phyloP scores from a whole-genome alignment of 2,329 filamentous ascomycete species.

The Elsinoe batatas region DNA sequence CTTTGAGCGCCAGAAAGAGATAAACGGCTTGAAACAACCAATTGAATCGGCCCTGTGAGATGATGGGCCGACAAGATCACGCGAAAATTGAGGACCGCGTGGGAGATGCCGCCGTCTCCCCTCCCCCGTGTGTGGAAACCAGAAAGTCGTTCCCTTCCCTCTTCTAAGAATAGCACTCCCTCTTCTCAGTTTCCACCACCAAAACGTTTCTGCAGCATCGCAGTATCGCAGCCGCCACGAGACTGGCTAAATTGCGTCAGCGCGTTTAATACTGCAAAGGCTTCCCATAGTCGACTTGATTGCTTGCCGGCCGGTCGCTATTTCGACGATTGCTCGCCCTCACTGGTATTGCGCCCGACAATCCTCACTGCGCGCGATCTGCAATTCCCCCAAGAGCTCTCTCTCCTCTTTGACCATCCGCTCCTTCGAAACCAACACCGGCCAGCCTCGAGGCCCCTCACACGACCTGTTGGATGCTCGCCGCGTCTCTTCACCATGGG shows the following conservation, averaged over 20 bases:
- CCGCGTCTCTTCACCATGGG: slow-evolving; percentile 54
- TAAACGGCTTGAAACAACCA: slow-evolving; percentile 5
- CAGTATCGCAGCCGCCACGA: background rate
- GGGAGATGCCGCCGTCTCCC: slow-evolving; percentile 2
- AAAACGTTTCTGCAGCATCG: slow-evolving; percentile 10
- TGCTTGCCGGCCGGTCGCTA: background rate
- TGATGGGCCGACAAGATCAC: background rate
- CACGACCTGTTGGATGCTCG: slow-evolving; percentile 2
- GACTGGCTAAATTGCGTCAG: slow-evolving; percentile 5
- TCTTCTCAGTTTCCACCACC: slow-evolving; percentile 6
- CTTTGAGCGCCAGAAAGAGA: slow-evolving; percentile 7
- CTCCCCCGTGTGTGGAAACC: background rate
- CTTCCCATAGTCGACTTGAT: background rate
- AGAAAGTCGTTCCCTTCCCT: background rate
- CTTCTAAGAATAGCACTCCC: slow-evolving; percentile 13
- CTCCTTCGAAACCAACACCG: slow-evolving; percentile 8
- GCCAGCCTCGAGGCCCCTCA: slow-evolving; percentile 2
- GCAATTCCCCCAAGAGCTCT: background rate
- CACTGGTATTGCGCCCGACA: slow-evolving; percentile 9
- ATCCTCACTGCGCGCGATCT: background rate
- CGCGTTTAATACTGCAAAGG: slow-evolving; percentile 3
- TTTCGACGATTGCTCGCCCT: background rate
- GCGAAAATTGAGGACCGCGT: background rate
- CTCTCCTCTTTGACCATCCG: background rate
- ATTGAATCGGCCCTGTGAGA: background rate